A percentile compares a stretch with the other conserved stretches of the same genome.
phyloP scores from a whole-genome alignment of 768 basidiomycete genomes.

The Tulasnella sp. region DNA sequence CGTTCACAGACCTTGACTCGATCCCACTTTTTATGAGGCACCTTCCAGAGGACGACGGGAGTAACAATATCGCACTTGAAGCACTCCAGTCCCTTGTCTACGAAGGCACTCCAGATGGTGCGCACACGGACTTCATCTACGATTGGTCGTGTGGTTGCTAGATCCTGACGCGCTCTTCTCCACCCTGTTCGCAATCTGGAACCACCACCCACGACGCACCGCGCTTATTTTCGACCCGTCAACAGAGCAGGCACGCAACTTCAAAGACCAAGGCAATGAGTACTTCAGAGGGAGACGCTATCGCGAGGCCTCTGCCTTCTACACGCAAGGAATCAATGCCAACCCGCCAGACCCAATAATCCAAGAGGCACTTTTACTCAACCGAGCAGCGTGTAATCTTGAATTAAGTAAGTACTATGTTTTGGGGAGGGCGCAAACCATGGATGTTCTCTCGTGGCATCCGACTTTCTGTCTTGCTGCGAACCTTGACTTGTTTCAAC shows the following conservation, averaged over 20 bases:
- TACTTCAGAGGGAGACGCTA: conserved; percentile 82
- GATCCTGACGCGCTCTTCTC: background rate
- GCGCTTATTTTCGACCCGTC: conserved; percentile 2
- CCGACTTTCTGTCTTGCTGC: background rate
- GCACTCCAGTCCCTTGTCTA: conserved; percentile 80
- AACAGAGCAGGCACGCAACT: conserved; percentile 80
- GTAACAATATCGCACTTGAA: conserved; percentile 58
- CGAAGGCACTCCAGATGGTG: conserved; percentile 92
- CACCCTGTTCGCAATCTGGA: background rate
- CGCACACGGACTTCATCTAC: conserved; percentile 32
- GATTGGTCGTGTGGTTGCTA: background rate
- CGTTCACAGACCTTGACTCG: conserved; percentile 46
- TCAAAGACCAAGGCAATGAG: conserved; percentile 94
- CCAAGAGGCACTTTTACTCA: conserved; percentile 65
- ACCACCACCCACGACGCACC: background rate
- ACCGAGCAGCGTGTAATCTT: conserved; percentile 89
- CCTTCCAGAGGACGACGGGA: conserved; percentile 56
- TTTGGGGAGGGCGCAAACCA: background rate
- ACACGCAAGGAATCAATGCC: conserved; percentile 81
- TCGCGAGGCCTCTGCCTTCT: conserved; percentile 83
- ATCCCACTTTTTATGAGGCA: conserved; percentile 90
- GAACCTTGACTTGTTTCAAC: background rate
- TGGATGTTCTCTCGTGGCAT: background rate
- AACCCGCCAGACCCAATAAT: conserved; percentile 57
- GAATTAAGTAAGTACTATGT: conserved; percentile 57